These are phyloP conservation scores for Pistacia vera DNA, from an alignment of 345 rosid genomes.

Conservation along the genomic window DNA sequence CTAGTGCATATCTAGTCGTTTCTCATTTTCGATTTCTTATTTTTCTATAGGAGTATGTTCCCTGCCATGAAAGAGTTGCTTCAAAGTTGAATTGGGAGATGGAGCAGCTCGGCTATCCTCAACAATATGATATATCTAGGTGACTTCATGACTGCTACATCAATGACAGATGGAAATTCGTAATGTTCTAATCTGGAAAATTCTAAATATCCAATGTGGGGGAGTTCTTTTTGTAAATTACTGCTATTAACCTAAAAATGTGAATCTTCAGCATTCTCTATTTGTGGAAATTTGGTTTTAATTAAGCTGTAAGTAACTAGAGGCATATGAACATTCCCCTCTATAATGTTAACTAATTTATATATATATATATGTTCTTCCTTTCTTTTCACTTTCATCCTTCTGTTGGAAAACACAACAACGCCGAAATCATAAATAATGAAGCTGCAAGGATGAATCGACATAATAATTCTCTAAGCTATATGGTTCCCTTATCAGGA, in stretches of 20 bases:
- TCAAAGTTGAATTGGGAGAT: constrained; percentile 90
- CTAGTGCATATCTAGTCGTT: background rate
- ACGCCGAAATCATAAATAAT: no score
- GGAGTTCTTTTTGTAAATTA: constrained; percentile 46
- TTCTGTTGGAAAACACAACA: background rate
- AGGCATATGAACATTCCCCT: constrained; percentile 26
- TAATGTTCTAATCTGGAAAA: constrained; percentile 28
- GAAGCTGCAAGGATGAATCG: no score
- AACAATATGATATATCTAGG: constrained; percentile 51
- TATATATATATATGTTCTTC: constrained; percentile 16
- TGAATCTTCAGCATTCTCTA: constrained; percentile 28
- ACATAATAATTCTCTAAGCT: no score
- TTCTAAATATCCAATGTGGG: constrained; percentile 26
- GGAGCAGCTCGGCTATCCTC: constrained; percentile 68
- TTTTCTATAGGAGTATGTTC: constrained; percentile 73
- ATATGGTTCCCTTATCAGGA: background rate
- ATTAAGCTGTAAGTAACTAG: constrained; percentile 38
- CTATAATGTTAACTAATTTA: constrained; percentile 26
- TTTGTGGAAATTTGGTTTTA: constrained; percentile 22
- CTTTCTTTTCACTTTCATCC: background rate
- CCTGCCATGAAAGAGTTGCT: constrained; percentile 81
- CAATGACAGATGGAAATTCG: constrained; percentile 16
- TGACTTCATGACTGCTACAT: constrained; percentile 19
- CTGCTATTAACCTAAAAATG: constrained; percentile 41
- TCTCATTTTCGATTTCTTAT: constrained; percentile 2